Evolutionary conservation across 1,139 yeast species (phyloP), one percentile per base, ranked within the genome.

Genomic region (Geotrichum australiense): DNA sequence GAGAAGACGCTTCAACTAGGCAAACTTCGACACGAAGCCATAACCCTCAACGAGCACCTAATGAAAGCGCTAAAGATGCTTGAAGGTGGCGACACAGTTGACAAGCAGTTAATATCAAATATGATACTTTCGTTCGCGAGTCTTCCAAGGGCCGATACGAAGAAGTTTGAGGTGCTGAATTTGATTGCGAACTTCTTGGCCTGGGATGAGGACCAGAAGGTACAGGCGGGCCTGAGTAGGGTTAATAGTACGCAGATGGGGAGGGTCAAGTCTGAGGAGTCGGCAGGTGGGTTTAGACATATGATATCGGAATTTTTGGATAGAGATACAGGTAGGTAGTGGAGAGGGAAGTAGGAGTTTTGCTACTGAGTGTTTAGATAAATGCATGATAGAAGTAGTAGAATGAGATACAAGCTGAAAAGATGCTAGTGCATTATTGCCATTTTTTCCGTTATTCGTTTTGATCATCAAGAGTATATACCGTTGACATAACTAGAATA

Each of bases 1-100:
- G 86, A 80, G 49, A 87, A 86, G 61, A 89, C 78, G 49, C 67
- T 87, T 21, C 72, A 79, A 41, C 76, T 91, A 39, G 97, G 97
- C 3, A 91, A 91, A 58, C 70, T 91, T 42, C 76, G 97, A 43
- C 97, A 91, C 58, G 97, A 91, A 62, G 94, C 95, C 1, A 91
- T 91, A n/a, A 85, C 86, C 24, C 66, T 89, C 44, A 91, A 91
- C 59, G 98, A 91, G 57, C 98, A 91, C 64, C 66, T 91, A 46
- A 87, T 95, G 14, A 89, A 91, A 57, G 94, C 97, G 1, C 65
- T 93, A 46, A 77, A 87, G 14, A 68, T 89, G 61, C 77, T 91
- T 46, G 87, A 87, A 55, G 78, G 78, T 45, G 76, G 84, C 4
- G 87, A 82, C 45, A 71, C 80, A 5, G 86, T 89, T 1, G 97